Evolutionary conservation across 225 moss, liverwort and hornwort species (phyloP).

Genomic region (Polytrichum formosum): DNA sequence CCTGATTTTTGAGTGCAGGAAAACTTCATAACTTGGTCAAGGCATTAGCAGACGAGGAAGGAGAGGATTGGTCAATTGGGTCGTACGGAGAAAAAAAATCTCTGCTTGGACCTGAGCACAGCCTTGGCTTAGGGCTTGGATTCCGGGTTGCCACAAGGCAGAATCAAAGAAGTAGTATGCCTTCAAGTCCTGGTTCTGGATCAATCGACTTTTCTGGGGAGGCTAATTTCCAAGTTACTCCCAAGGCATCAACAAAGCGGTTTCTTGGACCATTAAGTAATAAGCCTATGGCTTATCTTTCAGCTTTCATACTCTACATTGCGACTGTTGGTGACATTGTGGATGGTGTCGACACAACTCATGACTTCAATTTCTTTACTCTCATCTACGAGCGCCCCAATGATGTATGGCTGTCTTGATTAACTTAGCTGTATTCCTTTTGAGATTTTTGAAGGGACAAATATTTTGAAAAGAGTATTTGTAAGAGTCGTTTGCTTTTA

Average conservation of each 20-base stretch:
- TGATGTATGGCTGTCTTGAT: slow-evolving; percentile 54
- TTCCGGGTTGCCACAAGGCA: slow-evolving; percentile 53
- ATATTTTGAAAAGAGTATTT: background rate
- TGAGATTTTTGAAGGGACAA: background rate
- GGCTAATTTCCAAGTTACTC: slow-evolving; percentile 33
- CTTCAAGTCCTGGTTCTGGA: slow-evolving; percentile 34
- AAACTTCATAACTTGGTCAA: slow-evolving; percentile 98
- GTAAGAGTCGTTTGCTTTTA: no score
- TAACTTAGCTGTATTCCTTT: background rate
- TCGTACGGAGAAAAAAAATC: slow-evolving; percentile 56
- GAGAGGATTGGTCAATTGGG: slow-evolving; percentile 68
- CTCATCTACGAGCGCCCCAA: slow-evolving; percentile 92
- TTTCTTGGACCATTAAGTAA: slow-evolving; percentile 82
- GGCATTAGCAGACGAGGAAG: slow-evolving; percentile 89
- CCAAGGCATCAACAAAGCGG: slow-evolving; percentile 71
- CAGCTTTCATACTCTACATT: slow-evolving; percentile 96
- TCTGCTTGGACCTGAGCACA: slow-evolving; percentile 70
- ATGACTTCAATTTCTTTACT: slow-evolving; percentile 98
- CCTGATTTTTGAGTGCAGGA: slow-evolving; percentile 55
- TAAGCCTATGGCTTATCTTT: slow-evolving; percentile 90
- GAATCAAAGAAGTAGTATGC: slow-evolving; percentile 24
- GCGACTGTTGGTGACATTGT: slow-evolving; percentile 97
- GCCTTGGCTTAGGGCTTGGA: slow-evolving; percentile 88
- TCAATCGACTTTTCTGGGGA: slow-evolving; percentile 69
- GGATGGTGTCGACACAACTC: slow-evolving; percentile 97